Evolutionary conservation across 2,329 filamentous ascomycete species (phyloP).

Genomic region (Fusarium sp.): DNA sequence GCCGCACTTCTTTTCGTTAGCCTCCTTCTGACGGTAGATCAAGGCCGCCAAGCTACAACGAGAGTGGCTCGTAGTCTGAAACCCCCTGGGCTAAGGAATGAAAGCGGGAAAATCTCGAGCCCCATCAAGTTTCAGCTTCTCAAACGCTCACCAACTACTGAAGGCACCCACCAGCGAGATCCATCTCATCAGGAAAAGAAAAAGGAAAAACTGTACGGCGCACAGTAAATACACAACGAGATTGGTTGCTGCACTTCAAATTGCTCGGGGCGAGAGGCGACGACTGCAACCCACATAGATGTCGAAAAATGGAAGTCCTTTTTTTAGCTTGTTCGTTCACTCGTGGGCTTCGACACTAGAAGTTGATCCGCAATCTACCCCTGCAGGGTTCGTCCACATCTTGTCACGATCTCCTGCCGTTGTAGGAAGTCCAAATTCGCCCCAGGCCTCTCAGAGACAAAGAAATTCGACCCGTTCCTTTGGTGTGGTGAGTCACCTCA

Average conservation of each 20-base stretch:
- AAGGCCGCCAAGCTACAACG: conserved; percentile 34
- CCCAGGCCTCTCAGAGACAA: conserved; percentile 26
- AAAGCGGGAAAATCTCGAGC: conserved; percentile 18
- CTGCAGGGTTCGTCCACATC: conserved; percentile 38
- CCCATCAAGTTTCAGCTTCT: conserved; percentile 42
- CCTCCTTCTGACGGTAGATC: conserved; percentile 37
- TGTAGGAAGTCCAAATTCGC: conserved; percentile 28
- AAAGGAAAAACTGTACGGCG: neutral
- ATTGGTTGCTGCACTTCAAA: conserved; percentile 49
- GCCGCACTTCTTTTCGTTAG: conserved; percentile 24
- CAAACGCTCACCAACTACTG: conserved; percentile 13
- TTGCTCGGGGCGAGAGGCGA: conserved; percentile 37
- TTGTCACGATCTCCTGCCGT: conserved; percentile 34
- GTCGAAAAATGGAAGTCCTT: conserved; percentile 25
- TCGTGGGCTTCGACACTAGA: conserved; percentile 26
- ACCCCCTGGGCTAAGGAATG: conserved; percentile 32
- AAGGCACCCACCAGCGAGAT: conserved; percentile 10
- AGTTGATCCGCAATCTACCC: conserved; percentile 22
- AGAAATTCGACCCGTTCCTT: conserved; percentile 31
- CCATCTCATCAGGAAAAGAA: neutral
- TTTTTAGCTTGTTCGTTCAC: conserved; percentile 40
- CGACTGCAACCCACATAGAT: conserved; percentile 31
- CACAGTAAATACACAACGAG: conserved; percentile 18
- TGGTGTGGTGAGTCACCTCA: conserved; percentile 40
- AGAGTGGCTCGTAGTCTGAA: conserved; percentile 31